Evolutionary conservation across 345 rosid species (phyloP).

Genomic region (Microcos paniculata): DNA sequence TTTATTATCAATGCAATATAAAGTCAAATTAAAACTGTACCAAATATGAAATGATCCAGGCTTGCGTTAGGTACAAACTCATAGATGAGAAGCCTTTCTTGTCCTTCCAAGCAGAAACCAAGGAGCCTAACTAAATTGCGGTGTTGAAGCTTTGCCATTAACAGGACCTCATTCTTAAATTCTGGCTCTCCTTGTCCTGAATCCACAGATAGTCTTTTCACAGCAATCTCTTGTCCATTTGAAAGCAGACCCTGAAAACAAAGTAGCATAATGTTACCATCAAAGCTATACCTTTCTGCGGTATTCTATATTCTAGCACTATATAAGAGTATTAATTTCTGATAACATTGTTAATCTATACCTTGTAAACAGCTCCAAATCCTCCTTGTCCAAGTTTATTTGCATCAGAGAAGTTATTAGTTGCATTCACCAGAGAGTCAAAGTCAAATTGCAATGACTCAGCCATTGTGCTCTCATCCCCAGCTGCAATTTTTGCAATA

Average conservation of each 20-base stretch:
- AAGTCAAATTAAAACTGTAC: no score
- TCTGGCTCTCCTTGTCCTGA: constrained; percentile 25
- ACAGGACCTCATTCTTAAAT: no score
- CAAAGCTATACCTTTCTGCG: no score
- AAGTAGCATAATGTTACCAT: not conserved
- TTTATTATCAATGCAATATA: no score
- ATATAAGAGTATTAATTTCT: no score
- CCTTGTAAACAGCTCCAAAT: no score
- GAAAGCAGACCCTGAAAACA: constrained; percentile 12
- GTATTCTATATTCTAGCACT: no score
- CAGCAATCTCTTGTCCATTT: constrained; percentile 17
- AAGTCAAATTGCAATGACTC: constrained; percentile 26
- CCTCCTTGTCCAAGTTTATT: no score
- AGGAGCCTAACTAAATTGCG: no score
- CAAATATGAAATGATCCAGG: constrained; percentile 5
- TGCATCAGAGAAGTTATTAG: constrained; percentile 22
- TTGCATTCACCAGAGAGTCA: constrained; percentile 13
- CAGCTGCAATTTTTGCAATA: not conserved
- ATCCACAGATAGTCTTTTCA: constrained; percentile 18
- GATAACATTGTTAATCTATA: no score
- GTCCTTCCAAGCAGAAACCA: no score
- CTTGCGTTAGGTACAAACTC: constrained; percentile 9
- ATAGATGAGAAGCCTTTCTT: constrained; percentile 5
- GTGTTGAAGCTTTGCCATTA: no score
- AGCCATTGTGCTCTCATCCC: not conserved